These are phyloP conservation scores for Pythium angustatum DNA, from an alignment of 352 stramenopile species.

Conservation along the genomic window DNA sequence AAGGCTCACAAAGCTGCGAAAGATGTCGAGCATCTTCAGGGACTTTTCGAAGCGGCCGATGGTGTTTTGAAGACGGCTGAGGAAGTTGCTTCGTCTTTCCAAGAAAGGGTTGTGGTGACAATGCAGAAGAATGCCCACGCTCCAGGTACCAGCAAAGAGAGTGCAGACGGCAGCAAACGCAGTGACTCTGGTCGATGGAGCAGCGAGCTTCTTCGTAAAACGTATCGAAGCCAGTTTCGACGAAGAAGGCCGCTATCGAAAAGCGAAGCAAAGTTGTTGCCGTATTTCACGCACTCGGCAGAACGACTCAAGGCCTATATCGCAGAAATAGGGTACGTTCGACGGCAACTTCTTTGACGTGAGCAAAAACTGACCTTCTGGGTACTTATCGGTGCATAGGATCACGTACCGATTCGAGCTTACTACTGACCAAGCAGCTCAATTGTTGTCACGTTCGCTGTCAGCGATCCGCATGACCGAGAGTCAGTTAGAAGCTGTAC, in stretches of 20 bases:
- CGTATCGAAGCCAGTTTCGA: constrained; percentile 57
- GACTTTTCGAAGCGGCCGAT: constrained; percentile 41
- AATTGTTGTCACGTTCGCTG: background rate
- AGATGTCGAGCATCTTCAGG: constrained; percentile 48
- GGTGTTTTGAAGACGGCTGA: constrained; percentile 44
- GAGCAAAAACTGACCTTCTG: background rate
- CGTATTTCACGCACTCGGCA: constrained; percentile 62
- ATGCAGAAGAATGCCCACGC: constrained; percentile 43
- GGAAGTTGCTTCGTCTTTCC: constrained; percentile 43
- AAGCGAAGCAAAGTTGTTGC: constrained; percentile 56
- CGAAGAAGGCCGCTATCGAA: constrained; percentile 56
- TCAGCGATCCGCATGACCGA: constrained; percentile 11
- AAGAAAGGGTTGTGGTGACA: constrained; percentile 66
- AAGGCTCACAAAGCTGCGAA: constrained; percentile 7
- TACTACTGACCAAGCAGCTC: background rate
- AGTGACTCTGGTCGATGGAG: constrained; percentile 36
- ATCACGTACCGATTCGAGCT: constrained; percentile 18
- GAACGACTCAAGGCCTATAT: constrained; percentile 51
- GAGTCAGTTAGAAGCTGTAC: constrained; percentile 4
- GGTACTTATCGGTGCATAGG: background rate
- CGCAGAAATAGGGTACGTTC: constrained; percentile 23
- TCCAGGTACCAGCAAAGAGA: background rate
- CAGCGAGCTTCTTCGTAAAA: constrained; percentile 55
- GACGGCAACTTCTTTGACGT: background rate
- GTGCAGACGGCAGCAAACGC: constrained; percentile 1